These are phyloP conservation scores for Prillingera fragicola DNA, from an alignment of 1,284 basidiomycete species.

Conservation along the genomic window DNA sequence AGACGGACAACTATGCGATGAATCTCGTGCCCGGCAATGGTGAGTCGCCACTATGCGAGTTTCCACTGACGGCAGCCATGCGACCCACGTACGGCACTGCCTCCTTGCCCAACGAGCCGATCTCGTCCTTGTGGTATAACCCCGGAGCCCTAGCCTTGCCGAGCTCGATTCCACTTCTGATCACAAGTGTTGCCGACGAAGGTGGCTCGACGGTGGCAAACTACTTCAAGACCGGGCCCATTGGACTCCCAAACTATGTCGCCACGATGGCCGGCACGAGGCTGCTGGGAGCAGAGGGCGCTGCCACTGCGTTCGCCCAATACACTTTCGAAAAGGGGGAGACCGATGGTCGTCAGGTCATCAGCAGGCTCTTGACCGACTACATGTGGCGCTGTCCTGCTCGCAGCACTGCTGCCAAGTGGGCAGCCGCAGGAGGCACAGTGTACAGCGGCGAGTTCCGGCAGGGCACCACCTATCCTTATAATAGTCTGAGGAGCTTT, in stretches of 20 bases:
- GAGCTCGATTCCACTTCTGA: conserved; percentile 58
- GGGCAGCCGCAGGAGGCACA: conserved; percentile 59
- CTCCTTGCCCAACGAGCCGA: conserved; percentile 49
- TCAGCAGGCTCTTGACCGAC: conserved; percentile 63
- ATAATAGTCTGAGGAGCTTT: conserved; percentile 48
- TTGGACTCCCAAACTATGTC: conserved; percentile 55
- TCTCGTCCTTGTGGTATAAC: conserved; percentile 60
- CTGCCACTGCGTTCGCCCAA: no score
- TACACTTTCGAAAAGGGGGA: no score
- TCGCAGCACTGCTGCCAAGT: conserved; percentile 64
- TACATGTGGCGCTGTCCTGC: conserved; percentile 53
- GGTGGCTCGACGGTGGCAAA: conserved; percentile 53
- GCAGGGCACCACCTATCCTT: conserved; percentile 63
- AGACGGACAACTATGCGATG: no score
- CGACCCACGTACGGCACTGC: conserved; percentile 33
- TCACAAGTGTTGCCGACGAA: conserved; percentile 67
- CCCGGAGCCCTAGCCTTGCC: conserved; percentile 57
- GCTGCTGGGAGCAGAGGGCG: no score
- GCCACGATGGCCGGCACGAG: conserved; percentile 42
- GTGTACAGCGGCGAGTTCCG: conserved; percentile 65
- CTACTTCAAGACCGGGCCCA: no score
- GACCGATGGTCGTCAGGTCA: conserved; percentile 44
- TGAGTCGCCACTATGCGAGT: conserved; percentile 10
- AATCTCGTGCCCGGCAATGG: conserved; percentile 37
- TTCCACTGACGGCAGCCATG: conserved; percentile 23